phyloP scores from a whole-genome alignment of 208 protist genomes.

The Balamuthia mandrillaris region DNA sequence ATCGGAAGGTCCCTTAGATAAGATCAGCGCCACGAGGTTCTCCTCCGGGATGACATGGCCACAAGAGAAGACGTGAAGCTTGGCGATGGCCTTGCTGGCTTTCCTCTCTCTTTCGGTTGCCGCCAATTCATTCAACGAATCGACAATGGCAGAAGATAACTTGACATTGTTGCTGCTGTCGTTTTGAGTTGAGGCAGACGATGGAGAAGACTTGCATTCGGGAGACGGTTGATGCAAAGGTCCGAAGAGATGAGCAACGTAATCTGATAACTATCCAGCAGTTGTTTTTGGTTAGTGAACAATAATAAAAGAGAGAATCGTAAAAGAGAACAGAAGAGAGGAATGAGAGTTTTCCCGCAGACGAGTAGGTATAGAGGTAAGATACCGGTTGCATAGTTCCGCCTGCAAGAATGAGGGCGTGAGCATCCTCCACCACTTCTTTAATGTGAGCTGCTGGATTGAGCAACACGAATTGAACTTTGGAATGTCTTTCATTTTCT shows the following conservation, averaged over 20 bases:
- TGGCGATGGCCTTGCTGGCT: background rate
- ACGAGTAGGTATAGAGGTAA: background rate
- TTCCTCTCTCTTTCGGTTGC: too few species aligned
- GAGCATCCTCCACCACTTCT: slow-evolving; percentile 71
- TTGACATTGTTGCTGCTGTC: too few species aligned
- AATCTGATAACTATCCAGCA: too few species aligned
- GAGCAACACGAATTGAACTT: slow-evolving; percentile 66
- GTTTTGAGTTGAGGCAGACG: too few species aligned
- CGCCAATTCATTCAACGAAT: too few species aligned
- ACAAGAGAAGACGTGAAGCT: slow-evolving; percentile 44
- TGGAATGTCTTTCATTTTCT: background rate
- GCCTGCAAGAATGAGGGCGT: slow-evolving; percentile 49
- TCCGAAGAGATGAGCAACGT: too few species aligned
- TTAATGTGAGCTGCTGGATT: slow-evolving; percentile 69
- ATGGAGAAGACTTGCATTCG: too few species aligned
- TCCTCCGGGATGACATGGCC: slow-evolving; percentile 51
- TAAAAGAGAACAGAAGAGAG: too few species aligned
- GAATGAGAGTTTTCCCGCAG: too few species aligned
- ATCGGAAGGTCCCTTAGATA: slow-evolving; percentile 21
- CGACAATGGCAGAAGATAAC: too few species aligned
- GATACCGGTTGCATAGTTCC: slow-evolving; percentile 53
- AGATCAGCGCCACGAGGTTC: slow-evolving; percentile 40
- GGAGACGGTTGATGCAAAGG: too few species aligned
- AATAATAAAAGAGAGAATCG: too few species aligned
- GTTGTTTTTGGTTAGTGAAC: background rate